Evolutionary conservation across 306 rosid genomes (phyloP), one percentile per base, ranked within the genome.

Genomic region (Trifolium subterraneum): DNA sequence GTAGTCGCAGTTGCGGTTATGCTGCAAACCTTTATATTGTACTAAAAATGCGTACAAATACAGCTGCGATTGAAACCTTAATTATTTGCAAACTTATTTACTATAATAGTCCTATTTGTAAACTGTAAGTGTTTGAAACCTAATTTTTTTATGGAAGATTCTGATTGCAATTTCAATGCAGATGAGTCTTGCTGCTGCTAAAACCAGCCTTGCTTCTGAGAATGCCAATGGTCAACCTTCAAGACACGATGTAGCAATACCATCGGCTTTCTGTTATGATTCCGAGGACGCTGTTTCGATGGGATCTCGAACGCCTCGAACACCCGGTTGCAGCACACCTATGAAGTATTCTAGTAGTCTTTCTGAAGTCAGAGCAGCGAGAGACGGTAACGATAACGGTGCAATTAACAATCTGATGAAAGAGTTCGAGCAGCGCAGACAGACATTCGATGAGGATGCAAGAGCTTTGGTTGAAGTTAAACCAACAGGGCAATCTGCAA

Each of bases 121-220:
- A n/a, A n/a, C n/a, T n/a, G n/a, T n/a, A n/a, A n/a, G n/a, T n/a
- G n/a, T n/a, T 60, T 60, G 15, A 61, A 45, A 42, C 60, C 71
- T 74, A 56, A 42, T 13, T 69, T 12, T 66, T 35, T 18, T 71
- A 55, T 19, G 7, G 15, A 73, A 63, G 25, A 64, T 74, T 58
- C 72, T 73, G 16, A 75, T 61, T 84, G 69, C 77, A 68, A 79
- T 74, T 78, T 71, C 70, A 50, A 67, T 78, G 88, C 97, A 95
- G 99, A 85, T 42, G 86, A 95, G 93, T 82, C 97, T 95, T 72
- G 79, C 96, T 72, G 90, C 90, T 50, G 98, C 99, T 39, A 87
- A 86, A 75, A 92, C 71, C 92, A 92, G 93, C 88, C 92, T 92
- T 76, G 81, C 75, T 54, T 48, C 89, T 55, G 96, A 86, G 51